Percentiles rank a stretch among this genome's conserved stretches.
These are phyloP conservation scores for Passalora sequoiae DNA, from an alignment of 2,329 filamentous ascomycete species.

Conservation along the genomic window DNA sequence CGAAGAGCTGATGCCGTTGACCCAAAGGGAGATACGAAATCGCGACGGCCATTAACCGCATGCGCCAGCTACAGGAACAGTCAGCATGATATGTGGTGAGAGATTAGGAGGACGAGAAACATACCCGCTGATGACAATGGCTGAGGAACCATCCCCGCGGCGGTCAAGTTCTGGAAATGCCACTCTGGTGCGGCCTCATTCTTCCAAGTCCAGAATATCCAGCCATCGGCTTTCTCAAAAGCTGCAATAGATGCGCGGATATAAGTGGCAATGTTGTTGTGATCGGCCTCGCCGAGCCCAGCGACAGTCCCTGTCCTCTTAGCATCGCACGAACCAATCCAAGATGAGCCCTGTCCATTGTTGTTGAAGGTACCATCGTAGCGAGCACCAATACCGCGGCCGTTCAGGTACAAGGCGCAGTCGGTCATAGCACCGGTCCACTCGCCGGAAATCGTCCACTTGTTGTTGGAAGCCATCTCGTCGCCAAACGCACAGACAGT, in stretches of 20 bases:
- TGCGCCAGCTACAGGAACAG: constrained; percentile 8
- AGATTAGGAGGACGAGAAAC: constrained; percentile 1
- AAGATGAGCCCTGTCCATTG: constrained; percentile 32
- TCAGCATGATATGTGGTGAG: constrained; percentile 3
- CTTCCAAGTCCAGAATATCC: constrained; percentile 51
- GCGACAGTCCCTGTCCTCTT: constrained; percentile 43
- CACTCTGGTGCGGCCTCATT: constrained; percentile 47
- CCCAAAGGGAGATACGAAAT: constrained; percentile 1
- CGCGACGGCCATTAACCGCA: constrained; percentile 7
- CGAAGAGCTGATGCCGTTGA: constrained; percentile 1
- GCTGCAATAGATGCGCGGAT: constrained; percentile 46
- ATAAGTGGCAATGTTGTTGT: constrained; percentile 41
- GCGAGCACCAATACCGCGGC: constrained; percentile 43
- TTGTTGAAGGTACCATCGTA: constrained; percentile 41
- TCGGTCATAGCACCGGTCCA: constrained; percentile 47
- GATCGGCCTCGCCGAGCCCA: constrained; percentile 39
- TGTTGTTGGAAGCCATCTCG: constrained; percentile 43
- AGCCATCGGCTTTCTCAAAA: constrained; percentile 45
- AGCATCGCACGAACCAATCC: constrained; percentile 42
- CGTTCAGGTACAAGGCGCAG: constrained; percentile 47
- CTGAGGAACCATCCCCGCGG: constrained; percentile 35
- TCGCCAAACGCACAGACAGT: constrained; percentile 43
- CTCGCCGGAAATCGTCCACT: constrained; percentile 46
- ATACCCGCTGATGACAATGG: constrained; percentile 22
- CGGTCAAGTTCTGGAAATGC: constrained; percentile 44